phyloP scores from a whole-genome alignment of 495 filamentous ascomycete genomes.

The Amphirosellinia nigrospora region DNA sequence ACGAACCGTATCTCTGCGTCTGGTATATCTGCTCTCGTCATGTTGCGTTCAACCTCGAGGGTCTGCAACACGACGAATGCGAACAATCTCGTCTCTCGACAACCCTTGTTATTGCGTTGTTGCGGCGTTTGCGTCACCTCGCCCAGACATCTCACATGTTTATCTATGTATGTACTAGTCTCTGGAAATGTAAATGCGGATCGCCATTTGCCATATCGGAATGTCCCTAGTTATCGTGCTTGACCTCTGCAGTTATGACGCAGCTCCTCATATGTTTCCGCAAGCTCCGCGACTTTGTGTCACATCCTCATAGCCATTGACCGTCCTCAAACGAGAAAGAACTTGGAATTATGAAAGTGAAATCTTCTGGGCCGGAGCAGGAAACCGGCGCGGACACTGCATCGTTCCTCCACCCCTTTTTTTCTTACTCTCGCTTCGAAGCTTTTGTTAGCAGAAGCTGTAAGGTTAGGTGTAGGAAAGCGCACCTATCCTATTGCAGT shows the following conservation, averaged over 20 bases:
- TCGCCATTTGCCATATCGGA: conserved; percentile 42
- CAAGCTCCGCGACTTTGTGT: conserved; percentile 31
- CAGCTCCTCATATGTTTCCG: conserved; percentile 22
- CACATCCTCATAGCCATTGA: conserved; percentile 38
- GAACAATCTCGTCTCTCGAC: background rate
- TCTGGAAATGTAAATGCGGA: conserved; percentile 40
- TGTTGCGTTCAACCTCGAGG: background rate
- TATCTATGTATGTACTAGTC: conserved; percentile 6
- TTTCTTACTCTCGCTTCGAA: background rate
- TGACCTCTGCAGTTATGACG: conserved; percentile 37
- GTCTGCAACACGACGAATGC: conserved; percentile 40
- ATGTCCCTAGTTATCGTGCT: conserved; percentile 40
- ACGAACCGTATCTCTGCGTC: conserved; percentile 4
- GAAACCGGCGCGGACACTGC: background rate
- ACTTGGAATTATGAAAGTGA: conserved; percentile 28
- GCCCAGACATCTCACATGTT: background rate
- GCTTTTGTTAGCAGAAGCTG: conserved; percentile 4
- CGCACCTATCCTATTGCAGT: conserved; percentile 13
- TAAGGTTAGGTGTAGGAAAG: conserved; percentile 11
- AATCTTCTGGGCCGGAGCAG: conserved; percentile 29
- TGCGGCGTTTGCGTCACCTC: conserved; percentile 6
- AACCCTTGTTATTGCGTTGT: background rate
- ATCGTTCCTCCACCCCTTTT: conserved; percentile 16
- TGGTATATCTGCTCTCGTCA: background rate
- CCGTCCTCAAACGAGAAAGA: conserved; percentile 23